phyloP scores from a whole-genome alignment of 1,284 basidiomycete species.

The Ustilago nuda region DNA sequence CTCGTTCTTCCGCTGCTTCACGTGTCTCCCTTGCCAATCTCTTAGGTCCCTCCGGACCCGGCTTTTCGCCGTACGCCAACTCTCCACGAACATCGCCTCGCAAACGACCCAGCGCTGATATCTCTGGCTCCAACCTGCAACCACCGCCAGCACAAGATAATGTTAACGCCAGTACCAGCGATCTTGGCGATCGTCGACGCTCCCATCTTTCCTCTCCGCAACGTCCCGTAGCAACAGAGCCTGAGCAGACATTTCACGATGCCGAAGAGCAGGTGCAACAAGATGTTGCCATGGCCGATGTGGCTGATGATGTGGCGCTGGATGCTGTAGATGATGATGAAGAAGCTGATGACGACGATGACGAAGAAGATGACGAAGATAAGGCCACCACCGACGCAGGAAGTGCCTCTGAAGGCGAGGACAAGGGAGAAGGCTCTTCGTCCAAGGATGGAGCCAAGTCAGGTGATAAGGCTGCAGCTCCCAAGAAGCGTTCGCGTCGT shows the following conservation, averaged over 20 bases:
- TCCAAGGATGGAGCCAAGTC: constrained; percentile 42
- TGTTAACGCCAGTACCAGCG: constrained; percentile 4
- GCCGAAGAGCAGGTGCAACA: constrained; percentile 27
- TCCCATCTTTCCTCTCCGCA: constrained; percentile 17
- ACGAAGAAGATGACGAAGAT: constrained; percentile 51
- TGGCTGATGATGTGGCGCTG: constrained; percentile 12
- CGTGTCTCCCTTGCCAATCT: constrained; percentile 48
- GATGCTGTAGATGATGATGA: constrained; percentile 8
- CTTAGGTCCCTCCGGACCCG: constrained; percentile 42
- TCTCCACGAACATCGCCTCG: constrained; percentile 43
- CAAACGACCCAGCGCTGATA: constrained; percentile 38
- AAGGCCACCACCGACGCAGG: constrained; percentile 47
- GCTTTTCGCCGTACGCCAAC: constrained; percentile 37
- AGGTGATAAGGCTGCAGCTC: constrained; percentile 26
- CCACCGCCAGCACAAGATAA: constrained; percentile 11
- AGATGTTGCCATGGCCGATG: constrained; percentile 28
- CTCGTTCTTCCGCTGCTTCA: constrained; percentile 40
- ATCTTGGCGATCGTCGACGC: constrained; percentile 20
- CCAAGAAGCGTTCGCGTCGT: constrained; percentile 40
- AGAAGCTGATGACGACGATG: constrained; percentile 39
- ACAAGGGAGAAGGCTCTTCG: constrained; percentile 39
- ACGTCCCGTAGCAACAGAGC: constrained; percentile 7
- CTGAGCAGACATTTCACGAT: constrained; percentile 27
- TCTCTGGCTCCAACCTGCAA: constrained; percentile 17
- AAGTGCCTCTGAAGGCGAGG: constrained; percentile 52